phyloP scores from a whole-genome alignment of 2,329 filamentous ascomycete genomes.

The Fusarium phyllophilum region DNA sequence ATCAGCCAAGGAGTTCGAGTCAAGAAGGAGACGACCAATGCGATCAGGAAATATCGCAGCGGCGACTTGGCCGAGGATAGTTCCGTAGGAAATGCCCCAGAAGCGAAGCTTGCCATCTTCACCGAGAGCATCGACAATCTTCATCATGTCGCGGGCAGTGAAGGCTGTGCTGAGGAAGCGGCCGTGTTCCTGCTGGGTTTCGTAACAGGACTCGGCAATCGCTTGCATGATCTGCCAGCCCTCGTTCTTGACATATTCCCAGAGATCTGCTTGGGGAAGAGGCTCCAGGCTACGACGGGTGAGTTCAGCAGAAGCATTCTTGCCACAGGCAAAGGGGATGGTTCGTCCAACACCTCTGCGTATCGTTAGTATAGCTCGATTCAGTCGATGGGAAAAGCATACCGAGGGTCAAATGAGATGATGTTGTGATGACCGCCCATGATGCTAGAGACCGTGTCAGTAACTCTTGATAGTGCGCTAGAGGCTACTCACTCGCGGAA shows the following conservation, averaged over 20 bases:
- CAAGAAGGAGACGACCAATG: constrained; percentile 37
- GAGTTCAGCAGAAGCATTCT: neutral
- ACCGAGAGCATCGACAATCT: constrained; percentile 51
- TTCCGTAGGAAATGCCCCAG: constrained; percentile 47
- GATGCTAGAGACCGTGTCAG: constrained; percentile 5
- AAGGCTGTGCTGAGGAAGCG: constrained; percentile 48
- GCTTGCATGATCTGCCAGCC: neutral
- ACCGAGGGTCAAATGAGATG: constrained; percentile 39
- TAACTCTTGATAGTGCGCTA: fast-evolving
- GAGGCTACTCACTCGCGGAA: constrained; percentile 4
- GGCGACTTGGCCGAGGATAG: constrained; percentile 31
- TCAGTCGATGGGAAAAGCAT: neutral
- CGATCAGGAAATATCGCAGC: constrained; percentile 41
- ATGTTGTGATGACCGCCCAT: constrained; percentile 27
- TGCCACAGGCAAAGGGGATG: constrained; percentile 27
- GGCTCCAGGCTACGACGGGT: constrained; percentile 1
- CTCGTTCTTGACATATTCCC: constrained; percentile 16
- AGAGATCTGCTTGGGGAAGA: constrained; percentile 17
- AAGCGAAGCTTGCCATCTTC: constrained; percentile 50
- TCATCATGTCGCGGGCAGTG: constrained; percentile 53
- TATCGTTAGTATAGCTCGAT: neutral
- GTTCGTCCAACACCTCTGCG: constrained; percentile 29
- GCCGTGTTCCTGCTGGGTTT: constrained; percentile 39
- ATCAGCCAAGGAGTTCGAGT: constrained; percentile 31
- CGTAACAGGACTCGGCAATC: constrained; percentile 38